Evolutionary conservation across 2,329 filamentous ascomycete genomes (phyloP).

Genomic region (Xylariales sp.): DNA sequence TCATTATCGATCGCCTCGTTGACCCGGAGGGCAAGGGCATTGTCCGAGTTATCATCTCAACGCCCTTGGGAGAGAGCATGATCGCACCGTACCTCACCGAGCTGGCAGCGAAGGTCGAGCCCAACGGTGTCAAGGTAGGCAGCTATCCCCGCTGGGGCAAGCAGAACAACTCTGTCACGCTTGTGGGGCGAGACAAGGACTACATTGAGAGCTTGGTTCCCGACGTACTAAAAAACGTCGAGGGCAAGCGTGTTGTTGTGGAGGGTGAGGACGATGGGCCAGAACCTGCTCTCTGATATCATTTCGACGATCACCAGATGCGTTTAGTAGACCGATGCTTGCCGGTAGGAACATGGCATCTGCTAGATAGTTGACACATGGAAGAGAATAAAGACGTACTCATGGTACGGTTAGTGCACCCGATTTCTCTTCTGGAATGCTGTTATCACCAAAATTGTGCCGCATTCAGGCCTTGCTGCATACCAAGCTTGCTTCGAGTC

Average conservation of each 20-base stretch:
- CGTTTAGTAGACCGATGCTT: no score
- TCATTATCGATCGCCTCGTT: slow-evolving; percentile 63
- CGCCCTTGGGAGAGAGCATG: slow-evolving; percentile 79
- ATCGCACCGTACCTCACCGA: slow-evolving; percentile 80
- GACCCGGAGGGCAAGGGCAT: slow-evolving; percentile 82
- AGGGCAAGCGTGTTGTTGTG: slow-evolving; percentile 63
- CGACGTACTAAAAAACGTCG: slow-evolving; percentile 72
- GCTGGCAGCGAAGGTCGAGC: slow-evolving; percentile 67
- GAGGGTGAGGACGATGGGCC: slow-evolving; percentile 68
- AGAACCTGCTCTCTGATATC: no score
- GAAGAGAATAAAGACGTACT: no score
- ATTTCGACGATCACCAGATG: no score
- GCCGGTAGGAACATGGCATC: no score
- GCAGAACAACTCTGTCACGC: slow-evolving; percentile 80
- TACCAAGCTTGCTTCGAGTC: no score
- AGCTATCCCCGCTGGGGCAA: slow-evolving; percentile 94
- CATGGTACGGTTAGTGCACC: no score
- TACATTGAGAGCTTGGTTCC: slow-evolving; percentile 74
- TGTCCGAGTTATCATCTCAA: slow-evolving; percentile 76
- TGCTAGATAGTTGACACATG: no score
- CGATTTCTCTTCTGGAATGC: no score
- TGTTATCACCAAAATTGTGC: no score
- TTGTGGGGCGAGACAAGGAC: slow-evolving; percentile 72
- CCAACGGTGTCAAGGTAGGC: slow-evolving; percentile 83
- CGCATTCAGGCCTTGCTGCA: no score